phyloP scores from a whole-genome alignment of 371 early-diverging fungal genomes.

The Circinella minor region DNA sequence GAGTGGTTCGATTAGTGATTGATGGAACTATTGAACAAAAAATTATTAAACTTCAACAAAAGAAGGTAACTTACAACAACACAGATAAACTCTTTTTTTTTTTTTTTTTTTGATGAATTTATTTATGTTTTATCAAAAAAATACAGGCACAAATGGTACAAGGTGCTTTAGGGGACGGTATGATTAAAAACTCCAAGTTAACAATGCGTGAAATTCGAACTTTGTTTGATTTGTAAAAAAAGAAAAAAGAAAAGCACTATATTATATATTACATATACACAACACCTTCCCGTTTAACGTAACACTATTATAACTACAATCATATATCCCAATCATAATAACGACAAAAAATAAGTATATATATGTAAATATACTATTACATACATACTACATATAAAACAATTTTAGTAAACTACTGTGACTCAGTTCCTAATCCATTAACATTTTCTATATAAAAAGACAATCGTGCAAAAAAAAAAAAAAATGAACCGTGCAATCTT shows the following conservation, averaged over 20 bases:
- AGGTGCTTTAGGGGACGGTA: slow-evolving; percentile 50
- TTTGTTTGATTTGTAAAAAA: slow-evolving; percentile 39
- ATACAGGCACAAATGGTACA: slow-evolving; percentile 42
- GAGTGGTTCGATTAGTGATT: slow-evolving; percentile 63
- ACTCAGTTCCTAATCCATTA: no score
- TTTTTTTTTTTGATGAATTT: neutral
- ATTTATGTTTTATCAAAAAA: neutral
- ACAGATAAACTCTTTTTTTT: neutral
- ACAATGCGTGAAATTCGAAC: slow-evolving; percentile 45
- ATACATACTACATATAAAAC: no score
- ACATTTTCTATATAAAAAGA: no score
- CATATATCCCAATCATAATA: no score
- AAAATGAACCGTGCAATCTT: no score
- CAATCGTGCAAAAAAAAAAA: no score
- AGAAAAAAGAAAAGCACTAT: neutral
- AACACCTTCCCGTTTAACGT: no score
- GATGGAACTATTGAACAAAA: slow-evolving; percentile 66
- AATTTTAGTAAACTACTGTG: no score
- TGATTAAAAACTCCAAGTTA: slow-evolving; percentile 42
- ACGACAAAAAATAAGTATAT: no score
- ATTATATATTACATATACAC: neutral
- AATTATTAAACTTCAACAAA: slow-evolving; percentile 56
- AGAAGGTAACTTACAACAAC: slow-evolving; percentile 36
- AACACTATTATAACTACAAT: no score
- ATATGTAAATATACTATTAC: neutral